Base-by-base conservation (phyloP, 192 early-diverging fungal species). In the Phlyctochytrium planicorne region DNA sequence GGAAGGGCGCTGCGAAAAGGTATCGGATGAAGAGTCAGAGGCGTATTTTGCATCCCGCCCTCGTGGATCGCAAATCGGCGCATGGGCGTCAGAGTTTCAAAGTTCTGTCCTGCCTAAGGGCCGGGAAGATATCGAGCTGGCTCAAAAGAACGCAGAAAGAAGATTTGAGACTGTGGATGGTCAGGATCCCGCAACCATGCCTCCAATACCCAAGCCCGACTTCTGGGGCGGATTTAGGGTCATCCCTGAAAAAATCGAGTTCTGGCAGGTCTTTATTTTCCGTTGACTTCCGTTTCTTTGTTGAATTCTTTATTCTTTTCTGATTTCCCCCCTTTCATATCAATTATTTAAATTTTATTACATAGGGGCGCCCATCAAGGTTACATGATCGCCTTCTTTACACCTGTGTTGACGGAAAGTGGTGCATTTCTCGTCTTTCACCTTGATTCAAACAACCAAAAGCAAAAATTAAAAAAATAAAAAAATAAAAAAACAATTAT, bases 151-250 rank as follows among this genome's bases (percentile, higher is more conserved):
- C 36, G 27, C 72, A 1, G 56, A 67, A 47, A 30, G 65, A 10
- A 34, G 59, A 60, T 81, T 81, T 62, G 67, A 64, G 34, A 66
- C 55, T 0, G 29, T 33, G 25, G 55, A 25, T 20, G 55, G 25
- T 10, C 10, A 50, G n/a, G 40, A 10, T 14, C 10, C n/a, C 12
- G 40, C 40, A n/a, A n/a, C n/a, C n/a, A n/a, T n/a, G 40, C 6
- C 40, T 6, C 40, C 40, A 20, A 6, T 57, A 27, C 20, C 16
- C 14, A 57, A 25, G 50, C 84, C 84, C 14, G 47, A 47, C 2
- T 76, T 72, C 65, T 85, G 84, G 84, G 84, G 84, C 50, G 84
- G 84, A 17, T 85, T 65, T 62, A n/a, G 75, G 24, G 67, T 83
- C 20, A 56, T 69, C 20, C 81, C 82, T 27, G 72, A 75, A 2